Conservation (phyloP, 1,284 basidiomycete species). For the Marasmius oreades region DNA sequence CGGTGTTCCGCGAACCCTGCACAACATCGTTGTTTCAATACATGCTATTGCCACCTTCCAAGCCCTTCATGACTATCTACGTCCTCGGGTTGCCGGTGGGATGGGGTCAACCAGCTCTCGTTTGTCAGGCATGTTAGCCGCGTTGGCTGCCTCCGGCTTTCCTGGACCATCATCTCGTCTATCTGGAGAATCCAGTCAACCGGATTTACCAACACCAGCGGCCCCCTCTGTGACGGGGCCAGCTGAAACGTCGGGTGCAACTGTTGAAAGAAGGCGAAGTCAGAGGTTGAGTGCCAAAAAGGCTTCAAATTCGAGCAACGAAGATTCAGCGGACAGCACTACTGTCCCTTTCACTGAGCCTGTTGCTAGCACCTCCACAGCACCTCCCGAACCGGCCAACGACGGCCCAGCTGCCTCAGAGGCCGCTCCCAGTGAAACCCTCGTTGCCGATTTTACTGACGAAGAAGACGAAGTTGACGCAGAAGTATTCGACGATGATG, state of each 20-base stretch:
- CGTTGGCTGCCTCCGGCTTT: slow-evolving; percentile 79
- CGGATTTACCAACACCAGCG: slow-evolving; percentile 21
- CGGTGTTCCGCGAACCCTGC: slow-evolving; percentile 80
- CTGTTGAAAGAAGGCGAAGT: slow-evolving; percentile 68
- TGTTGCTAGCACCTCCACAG: background rate
- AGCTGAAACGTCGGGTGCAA: slow-evolving; percentile 3
- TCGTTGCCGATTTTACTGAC: slow-evolving; percentile 60
- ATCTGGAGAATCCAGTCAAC: slow-evolving; percentile 20
- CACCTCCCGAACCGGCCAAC: background rate
- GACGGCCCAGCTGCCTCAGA: slow-evolving; percentile 12
- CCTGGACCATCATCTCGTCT: slow-evolving; percentile 29
- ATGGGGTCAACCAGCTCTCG: slow-evolving; percentile 53
- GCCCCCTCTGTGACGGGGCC: slow-evolving; percentile 27
- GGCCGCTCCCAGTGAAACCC: slow-evolving; percentile 23
- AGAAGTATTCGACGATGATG: slow-evolving; percentile 69
- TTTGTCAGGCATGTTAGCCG: slow-evolving; percentile 87
- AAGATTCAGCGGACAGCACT: slow-evolving; percentile 9
- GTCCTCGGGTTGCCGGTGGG: slow-evolving; percentile 83
- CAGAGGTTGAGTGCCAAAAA: slow-evolving; percentile 79
- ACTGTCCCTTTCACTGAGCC: background rate
- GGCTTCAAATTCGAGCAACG: slow-evolving; percentile 25
- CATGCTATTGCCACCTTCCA: slow-evolving; percentile 97
- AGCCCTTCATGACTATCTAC: slow-evolving; percentile 90
- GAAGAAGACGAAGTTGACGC: slow-evolving; percentile 77
- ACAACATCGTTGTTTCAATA: slow-evolving; percentile 91